These are phyloP conservation scores for Dactylonectria macrodidyma DNA, from an alignment of 2,329 filamentous ascomycete genomes.

Conservation along the genomic window DNA sequence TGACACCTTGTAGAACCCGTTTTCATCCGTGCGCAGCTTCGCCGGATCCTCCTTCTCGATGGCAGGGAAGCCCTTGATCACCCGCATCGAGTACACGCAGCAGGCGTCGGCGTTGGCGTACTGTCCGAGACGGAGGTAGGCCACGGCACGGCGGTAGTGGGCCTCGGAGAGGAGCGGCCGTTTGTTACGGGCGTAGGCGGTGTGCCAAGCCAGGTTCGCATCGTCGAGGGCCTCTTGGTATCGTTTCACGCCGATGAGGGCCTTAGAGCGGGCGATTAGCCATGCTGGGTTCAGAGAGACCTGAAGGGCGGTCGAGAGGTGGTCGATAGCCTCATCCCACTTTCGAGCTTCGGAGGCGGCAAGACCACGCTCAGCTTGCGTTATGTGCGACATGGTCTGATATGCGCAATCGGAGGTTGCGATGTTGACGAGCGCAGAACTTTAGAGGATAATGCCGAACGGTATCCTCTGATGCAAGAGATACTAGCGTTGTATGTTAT, in stretches of 20 bases:
- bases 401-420: background rate
- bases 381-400: constrained; percentile 65
- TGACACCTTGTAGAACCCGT: constrained; percentile 64
- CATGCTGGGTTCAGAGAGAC: constrained; percentile 80
- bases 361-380: constrained; percentile 73
- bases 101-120: constrained; percentile 84
- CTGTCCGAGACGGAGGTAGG: constrained; percentile 77
- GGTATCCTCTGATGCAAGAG: background rate
- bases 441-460: background rate
- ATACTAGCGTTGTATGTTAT: background rate
- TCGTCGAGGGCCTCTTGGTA: constrained; percentile 78
- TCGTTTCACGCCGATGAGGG: constrained; percentile 76
- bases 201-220: constrained; percentile 75
- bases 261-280: constrained; percentile 86
- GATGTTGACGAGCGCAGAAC: background rate
- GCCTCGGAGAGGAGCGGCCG: constrained; percentile 84
- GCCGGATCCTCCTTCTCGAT: constrained; percentile 52
- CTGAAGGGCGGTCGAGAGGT: constrained; percentile 78
- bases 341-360: constrained; percentile 74
- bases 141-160: constrained; percentile 84
- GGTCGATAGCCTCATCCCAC: constrained; percentile 76
- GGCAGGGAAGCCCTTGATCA: constrained; percentile 52
- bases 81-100: constrained; percentile 69
- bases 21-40: constrained; percentile 54
- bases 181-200: constrained; percentile 77